These are phyloP conservation scores for Yamadazyma akitaensis DNA, from an alignment of 805 yeast species.

Conservation along the genomic window DNA sequence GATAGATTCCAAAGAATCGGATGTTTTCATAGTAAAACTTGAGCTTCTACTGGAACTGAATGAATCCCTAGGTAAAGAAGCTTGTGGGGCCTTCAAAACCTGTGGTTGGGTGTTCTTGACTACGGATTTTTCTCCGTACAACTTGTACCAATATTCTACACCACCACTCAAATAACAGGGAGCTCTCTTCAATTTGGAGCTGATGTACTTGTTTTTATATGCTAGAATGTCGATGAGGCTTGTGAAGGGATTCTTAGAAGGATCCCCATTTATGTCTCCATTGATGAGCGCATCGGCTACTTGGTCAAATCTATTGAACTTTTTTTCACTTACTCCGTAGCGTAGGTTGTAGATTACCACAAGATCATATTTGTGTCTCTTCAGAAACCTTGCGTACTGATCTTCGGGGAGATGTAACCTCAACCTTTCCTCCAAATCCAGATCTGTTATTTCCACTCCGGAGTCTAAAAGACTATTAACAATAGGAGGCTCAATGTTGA, in stretches of 20 bases:
- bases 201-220: constrained; percentile 29
- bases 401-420: constrained; percentile 51
- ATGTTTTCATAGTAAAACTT: background rate
- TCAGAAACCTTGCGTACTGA: constrained; percentile 53
- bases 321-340: constrained; percentile 27
- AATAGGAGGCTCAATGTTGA: constrained; percentile 71
- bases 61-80: constrained; percentile 17
- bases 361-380: constrained; percentile 54
- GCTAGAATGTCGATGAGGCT: constrained; percentile 40
- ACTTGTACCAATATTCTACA: constrained; percentile 29
- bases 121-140: constrained; percentile 26
- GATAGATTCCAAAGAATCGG: constrained; percentile 9
- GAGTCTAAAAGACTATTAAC: constrained; percentile 22
- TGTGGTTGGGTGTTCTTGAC: constrained; percentile 13
- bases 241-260: constrained; percentile 55
- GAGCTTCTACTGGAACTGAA: constrained; percentile 3
- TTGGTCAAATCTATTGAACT: constrained; percentile 28
- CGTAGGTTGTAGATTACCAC: constrained; percentile 62
- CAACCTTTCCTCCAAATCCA: constrained; percentile 64
- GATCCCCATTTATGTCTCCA: constrained; percentile 31
- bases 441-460: constrained; percentile 42
- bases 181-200: constrained; percentile 28
- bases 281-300: constrained; percentile 33
- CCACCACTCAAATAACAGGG: constrained; percentile 40
- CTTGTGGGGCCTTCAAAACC: constrained; percentile 17